A percentile compares a stretch with the other conserved stretches of the same genome.
These are phyloP conservation scores for Phytophthora pluvialis DNA, from an alignment of 352 stramenopile genomes.

Conservation along the genomic window DNA sequence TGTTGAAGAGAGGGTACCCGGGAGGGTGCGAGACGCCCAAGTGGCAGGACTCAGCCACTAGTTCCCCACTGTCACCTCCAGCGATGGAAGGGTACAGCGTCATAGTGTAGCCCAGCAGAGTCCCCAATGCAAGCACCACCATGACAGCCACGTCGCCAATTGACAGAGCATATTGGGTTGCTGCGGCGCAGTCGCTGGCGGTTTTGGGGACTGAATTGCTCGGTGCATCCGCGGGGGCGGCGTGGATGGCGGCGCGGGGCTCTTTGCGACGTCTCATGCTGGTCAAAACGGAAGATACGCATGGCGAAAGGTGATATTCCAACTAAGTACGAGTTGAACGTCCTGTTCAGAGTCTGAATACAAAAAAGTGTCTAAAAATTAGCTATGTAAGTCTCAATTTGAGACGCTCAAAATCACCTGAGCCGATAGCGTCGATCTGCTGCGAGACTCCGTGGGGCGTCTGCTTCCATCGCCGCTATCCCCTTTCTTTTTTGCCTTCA, in stretches of 20 bases:
- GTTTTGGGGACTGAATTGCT: neutral
- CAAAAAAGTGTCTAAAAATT: neutral
- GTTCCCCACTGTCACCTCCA: constrained; percentile 91
- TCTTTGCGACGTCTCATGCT: constrained; percentile 37
- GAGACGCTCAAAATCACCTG: too few relatives aligned
- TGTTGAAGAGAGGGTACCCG: constrained; percentile 94
- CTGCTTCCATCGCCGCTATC: too few relatives aligned
- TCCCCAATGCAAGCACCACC: constrained; percentile 16
- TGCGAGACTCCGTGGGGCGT: too few relatives aligned
- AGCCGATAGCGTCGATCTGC: too few relatives aligned
- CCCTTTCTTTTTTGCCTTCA: too few relatives aligned
- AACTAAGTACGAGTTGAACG: constrained; percentile 18
- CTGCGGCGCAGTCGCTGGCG: neutral
- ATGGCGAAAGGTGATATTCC: neutral
- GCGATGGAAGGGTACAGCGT: constrained; percentile 89
- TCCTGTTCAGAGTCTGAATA: too few relatives aligned
- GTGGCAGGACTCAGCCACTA: constrained; percentile 94
- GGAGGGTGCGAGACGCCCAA: constrained; percentile 94
- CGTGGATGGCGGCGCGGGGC: constrained; percentile 8
- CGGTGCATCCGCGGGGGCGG: constrained; percentile 3
- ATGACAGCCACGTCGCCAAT: constrained; percentile 16
- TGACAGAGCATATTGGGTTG: constrained; percentile 7
- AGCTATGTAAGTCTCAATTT: too few relatives aligned
- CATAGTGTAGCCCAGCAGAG: constrained; percentile 70
- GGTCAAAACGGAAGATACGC: constrained; percentile 31